Percentiles rank a stretch among this genome's conserved stretches.
Conservation (phyloP, 2,329 filamentous ascomycete species). For the Diaporthe longicolla region DNA sequence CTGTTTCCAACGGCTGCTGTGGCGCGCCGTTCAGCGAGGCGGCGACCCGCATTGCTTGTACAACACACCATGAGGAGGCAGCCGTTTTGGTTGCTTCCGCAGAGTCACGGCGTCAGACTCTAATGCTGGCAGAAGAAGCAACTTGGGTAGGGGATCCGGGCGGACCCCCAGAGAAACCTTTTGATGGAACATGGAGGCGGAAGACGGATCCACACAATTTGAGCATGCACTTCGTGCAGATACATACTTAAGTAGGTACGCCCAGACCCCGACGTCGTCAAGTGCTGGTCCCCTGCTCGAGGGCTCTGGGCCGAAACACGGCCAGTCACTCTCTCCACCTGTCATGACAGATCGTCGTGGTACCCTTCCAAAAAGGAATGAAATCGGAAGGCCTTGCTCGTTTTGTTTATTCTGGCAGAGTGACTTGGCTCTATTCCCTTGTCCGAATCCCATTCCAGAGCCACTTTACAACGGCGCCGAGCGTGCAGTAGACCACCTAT, state of each 20-base stretch:
- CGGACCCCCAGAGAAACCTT: neutral
- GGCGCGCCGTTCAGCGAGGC: neutral
- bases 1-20: conserved; percentile 24
- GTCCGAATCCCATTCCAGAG: neutral
- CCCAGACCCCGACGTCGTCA: conserved; percentile 1
- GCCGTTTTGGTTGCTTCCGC: neutral
- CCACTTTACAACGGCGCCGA: conserved; percentile 4
- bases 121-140: conserved; percentile 14
- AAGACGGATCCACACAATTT: neutral
- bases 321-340: neutral
- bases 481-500: neutral
- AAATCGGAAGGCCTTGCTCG: too few species aligned
- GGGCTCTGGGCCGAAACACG: too few species aligned
- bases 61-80: conserved; percentile 2
- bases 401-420: neutral
- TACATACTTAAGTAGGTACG: neutral
- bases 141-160: neutral
- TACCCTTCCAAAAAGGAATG: neutral
- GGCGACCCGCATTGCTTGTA: conserved; percentile 4
- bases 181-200: neutral
- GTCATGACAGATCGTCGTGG: conserved; percentile 1
- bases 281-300: neutral
- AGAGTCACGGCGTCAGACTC: neutral
- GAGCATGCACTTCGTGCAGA: conserved; percentile 20
- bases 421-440: neutral